A percentile compares a stretch with the other conserved stretches of the same genome.
phyloP scores from a whole-genome alignment of 2,329 filamentous ascomycete genomes.

The Botrytis hyacinthi region DNA sequence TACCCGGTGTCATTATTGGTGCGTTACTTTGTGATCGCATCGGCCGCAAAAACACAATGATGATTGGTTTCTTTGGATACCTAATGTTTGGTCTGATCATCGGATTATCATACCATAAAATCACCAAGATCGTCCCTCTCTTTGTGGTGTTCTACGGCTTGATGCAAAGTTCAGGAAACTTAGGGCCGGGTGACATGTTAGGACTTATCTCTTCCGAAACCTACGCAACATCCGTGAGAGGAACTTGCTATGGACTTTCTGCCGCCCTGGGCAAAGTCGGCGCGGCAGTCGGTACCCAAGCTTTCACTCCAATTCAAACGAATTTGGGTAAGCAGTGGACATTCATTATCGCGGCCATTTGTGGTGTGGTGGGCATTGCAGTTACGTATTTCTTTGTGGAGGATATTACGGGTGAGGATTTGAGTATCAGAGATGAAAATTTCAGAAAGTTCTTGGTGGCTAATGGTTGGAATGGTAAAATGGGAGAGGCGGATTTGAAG shows the following conservation, averaged over 20 bases:
- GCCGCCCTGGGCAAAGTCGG: constrained; percentile 52
- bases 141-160: constrained; percentile 54
- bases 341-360: constrained; percentile 52
- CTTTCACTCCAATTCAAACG: constrained; percentile 48
- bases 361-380: constrained; percentile 47
- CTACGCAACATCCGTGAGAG: constrained; percentile 52
- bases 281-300: constrained; percentile 51
- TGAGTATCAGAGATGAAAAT: constrained; percentile 44
- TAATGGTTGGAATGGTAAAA: constrained; percentile 48
- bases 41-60: constrained; percentile 51
- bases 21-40: constrained; percentile 48
- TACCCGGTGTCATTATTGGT: constrained; percentile 51
- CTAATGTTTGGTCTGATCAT: constrained; percentile 53
- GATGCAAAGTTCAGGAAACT: constrained; percentile 49
- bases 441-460: constrained; percentile 46
- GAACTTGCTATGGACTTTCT: constrained; percentile 51
- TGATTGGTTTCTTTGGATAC: constrained; percentile 51
- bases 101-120: constrained; percentile 47
- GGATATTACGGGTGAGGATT: constrained; percentile 46
- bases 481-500: constrained; percentile 44
- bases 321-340: constrained; percentile 50
- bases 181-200: constrained; percentile 52
- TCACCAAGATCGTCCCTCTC: constrained; percentile 50
- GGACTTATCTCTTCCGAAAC: constrained; percentile 51
- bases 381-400: constrained; percentile 50